Base-by-base conservation (phyloP, 805 yeast genomes). In the Yamadazyma takamatsuzukensis region DNA sequence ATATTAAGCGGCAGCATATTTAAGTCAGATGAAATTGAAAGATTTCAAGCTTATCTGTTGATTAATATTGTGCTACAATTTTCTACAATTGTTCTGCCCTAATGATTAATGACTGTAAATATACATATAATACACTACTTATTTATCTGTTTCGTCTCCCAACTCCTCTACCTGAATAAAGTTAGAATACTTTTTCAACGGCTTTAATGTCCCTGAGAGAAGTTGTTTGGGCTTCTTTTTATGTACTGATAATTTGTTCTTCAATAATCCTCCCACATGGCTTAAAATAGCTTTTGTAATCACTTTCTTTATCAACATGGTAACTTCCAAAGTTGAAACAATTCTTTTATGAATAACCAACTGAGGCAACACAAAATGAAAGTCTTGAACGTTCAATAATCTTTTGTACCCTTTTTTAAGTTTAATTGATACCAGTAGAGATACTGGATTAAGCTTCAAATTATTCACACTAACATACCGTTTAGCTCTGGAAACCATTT, bases 401-500 rank as follows among this genome's bases (percentile, higher is more conserved):
- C 62, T 44, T 36, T 47, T 56, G 29, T 53, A 48, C 0, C 72
- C 72, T 17, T 47, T 52, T 22, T 48, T 47, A 36, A 61, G 45
- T 32, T 53, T 59, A 21, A 67, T 50, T 1, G 72, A 64, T 9
- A 66, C 54, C 54, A 46, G 45, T 15, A 67, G 39, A 6, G 55
- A 44, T 15, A 59, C 46, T 1, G 62, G 49, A 18, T 46, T 39
- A 4, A 57, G 30, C 19, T 59, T 63, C 40, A 90, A 67, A 11
- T 73, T 61, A 15, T 77, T 74, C 39, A 89, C 75, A 44, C 84
- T 80, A 54, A 83, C 67, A 51, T 75, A 85, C 36, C 74, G 76
- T 17, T 84, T 74, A 0, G 97, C 86, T 29, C 97, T 64, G 27
- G 67, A 59, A 4, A 87, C 59, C 96, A 90, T 87, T 41, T 75